Evolutionary conservation across 768 basidiomycete genomes (phyloP).

Genomic region (Cystofilobasidium capitatum): DNA sequence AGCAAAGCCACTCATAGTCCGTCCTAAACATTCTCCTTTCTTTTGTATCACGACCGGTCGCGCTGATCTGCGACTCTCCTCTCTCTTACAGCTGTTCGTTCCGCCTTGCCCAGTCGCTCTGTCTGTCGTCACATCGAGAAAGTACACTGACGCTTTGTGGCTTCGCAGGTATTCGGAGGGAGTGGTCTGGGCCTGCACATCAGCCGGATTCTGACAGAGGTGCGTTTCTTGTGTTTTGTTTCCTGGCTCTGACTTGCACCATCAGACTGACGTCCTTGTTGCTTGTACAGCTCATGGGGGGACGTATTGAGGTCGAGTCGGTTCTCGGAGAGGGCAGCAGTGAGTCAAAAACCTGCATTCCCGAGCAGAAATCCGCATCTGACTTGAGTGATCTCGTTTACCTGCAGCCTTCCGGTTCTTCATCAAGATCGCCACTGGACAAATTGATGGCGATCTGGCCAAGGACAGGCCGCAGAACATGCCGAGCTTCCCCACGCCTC

Average conservation of each 20-base stretch:
- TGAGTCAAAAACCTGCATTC: background rate
- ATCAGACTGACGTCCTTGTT: too few relatives aligned
- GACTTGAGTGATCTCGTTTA: background rate
- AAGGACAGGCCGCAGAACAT: background rate
- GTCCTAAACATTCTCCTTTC: too few relatives aligned
- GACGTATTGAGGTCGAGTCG: slow-evolving; percentile 37
- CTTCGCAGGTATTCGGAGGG: slow-evolving; percentile 33
- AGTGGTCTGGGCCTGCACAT: slow-evolving; percentile 35
- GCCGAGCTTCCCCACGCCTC: background rate
- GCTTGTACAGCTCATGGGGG: slow-evolving; percentile 34
- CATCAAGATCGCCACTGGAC: background rate
- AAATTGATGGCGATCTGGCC: background rate
- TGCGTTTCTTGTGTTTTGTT: slow-evolving; percentile 22
- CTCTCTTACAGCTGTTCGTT: too few relatives aligned
- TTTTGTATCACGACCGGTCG: too few relatives aligned
- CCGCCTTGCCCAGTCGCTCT: too few relatives aligned
- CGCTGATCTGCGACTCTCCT: too few relatives aligned
- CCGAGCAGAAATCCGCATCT: background rate
- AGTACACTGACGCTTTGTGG: too few relatives aligned
- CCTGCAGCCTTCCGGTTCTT: slow-evolving; percentile 19
- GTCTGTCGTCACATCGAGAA: too few relatives aligned
- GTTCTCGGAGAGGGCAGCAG: slow-evolving; percentile 13
- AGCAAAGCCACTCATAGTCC: background rate
- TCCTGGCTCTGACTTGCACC: background rate
- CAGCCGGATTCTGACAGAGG: slow-evolving; percentile 22